Conservation (phyloP, 192 early-diverging fungal species). For the Linnemannia schmuckeri region DNA sequence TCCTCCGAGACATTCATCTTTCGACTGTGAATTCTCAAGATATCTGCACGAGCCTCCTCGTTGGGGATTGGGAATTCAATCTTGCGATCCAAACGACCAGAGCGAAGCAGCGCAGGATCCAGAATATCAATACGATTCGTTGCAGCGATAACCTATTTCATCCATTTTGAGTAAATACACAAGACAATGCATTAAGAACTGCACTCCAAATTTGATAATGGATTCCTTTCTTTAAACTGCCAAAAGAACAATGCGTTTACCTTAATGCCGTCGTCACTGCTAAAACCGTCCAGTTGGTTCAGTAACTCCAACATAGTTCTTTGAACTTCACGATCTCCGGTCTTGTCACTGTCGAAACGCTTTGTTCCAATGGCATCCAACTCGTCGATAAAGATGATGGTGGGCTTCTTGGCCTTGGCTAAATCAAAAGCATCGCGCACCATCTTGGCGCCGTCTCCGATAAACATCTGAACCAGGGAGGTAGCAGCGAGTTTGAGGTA, state of each 20-base stretch:
- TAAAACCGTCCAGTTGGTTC: conserved; percentile 98
- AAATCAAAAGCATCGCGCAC: conserved; percentile 97
- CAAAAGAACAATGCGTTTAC: conserved; percentile 55
- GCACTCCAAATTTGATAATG: no score
- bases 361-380: conserved; percentile 99
- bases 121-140: conserved; percentile 97
- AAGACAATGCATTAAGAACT: no score
- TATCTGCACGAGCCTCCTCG: conserved; percentile 94
- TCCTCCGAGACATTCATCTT: conserved; percentile 97
- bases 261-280: conserved; percentile 96
- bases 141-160: conserved; percentile 91
- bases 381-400: conserved; percentile 99
- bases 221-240: background rate
- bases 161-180: background rate
- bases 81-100: conserved; percentile 91
- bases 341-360: conserved; percentile 97
- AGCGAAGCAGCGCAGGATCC: conserved; percentile 90
- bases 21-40: conserved; percentile 97
- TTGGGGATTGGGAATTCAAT: conserved; percentile 94
- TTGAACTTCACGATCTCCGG: conserved; percentile 98
- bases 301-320: conserved; percentile 99
- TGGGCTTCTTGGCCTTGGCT: conserved; percentile 98
- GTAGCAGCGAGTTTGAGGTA: conserved; percentile 98
- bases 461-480: conserved; percentile 96
- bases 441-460: conserved; percentile 98